phyloP scores from a whole-genome alignment of 2,329 filamentous ascomycete genomes.

The Clarireedia monteithiana region DNA sequence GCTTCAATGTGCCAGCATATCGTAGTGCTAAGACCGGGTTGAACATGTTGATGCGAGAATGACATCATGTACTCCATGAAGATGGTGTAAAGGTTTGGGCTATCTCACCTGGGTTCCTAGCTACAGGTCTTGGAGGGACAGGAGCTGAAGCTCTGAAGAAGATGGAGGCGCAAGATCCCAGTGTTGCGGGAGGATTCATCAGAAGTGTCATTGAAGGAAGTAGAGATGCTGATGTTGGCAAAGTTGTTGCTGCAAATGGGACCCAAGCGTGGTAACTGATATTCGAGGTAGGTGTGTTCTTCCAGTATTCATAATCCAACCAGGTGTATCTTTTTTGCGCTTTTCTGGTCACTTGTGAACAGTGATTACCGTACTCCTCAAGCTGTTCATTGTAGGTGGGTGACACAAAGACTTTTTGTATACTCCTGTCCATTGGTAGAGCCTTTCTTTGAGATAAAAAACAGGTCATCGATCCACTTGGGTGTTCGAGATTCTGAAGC shows the following conservation, averaged over 20 bases:
- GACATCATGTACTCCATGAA: constrained; percentile 34
- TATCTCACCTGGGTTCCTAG: constrained; percentile 41
- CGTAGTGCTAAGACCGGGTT: constrained; percentile 37
- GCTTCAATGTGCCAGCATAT: constrained; percentile 29
- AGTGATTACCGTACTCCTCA: too few relatives aligned
- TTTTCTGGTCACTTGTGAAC: too few relatives aligned
- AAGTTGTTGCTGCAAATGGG: constrained; percentile 23
- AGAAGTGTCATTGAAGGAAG: constrained; percentile 34
- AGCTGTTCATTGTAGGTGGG: too few relatives aligned
- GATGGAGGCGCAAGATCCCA: constrained; percentile 28
- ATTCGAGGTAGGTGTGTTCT: too few relatives aligned
- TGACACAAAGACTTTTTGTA: too few relatives aligned
- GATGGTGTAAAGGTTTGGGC: constrained; percentile 45
- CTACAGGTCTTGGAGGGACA: constrained; percentile 33
- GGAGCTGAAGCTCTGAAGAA: constrained; percentile 11
- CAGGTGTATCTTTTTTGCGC: too few relatives aligned
- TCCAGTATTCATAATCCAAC: too few relatives aligned
- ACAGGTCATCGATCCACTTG: too few relatives aligned
- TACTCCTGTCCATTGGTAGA: too few relatives aligned
- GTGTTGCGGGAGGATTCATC: constrained; percentile 32
- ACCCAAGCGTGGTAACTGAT: not conserved
- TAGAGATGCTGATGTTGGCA: constrained; percentile 36
- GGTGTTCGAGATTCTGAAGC: too few relatives aligned
- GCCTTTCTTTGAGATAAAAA: too few relatives aligned
- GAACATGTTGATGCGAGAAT: constrained; percentile 43